Conservation (phyloP, 2,329 filamentous ascomycete species). For the Stagonosporopsis vannaccii region DNA sequence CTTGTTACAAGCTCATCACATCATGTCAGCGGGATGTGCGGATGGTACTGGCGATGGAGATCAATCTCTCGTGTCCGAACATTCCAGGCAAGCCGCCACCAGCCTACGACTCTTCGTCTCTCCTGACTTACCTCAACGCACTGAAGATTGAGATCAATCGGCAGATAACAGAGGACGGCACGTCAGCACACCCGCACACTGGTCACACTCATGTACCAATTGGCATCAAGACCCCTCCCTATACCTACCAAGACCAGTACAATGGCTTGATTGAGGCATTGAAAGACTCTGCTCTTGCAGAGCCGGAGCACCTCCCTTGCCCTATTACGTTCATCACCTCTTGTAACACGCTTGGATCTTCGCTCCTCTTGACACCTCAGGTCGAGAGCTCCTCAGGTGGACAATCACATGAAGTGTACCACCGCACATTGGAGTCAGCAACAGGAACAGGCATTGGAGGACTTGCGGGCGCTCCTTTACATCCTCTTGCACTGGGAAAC, state of each 20-base stretch:
- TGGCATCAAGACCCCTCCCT: slow-evolving; percentile 79
- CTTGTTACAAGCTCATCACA: slow-evolving; percentile 63
- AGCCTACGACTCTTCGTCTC: slow-evolving; percentile 65
- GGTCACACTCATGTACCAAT: slow-evolving; percentile 51
- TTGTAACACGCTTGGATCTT: slow-evolving; percentile 76
- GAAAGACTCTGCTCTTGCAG: slow-evolving; percentile 34
- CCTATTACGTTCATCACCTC: slow-evolving; percentile 74
- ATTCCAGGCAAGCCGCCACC: slow-evolving; percentile 73
- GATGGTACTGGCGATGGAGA: slow-evolving; percentile 71
- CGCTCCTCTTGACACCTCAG: slow-evolving; percentile 62
- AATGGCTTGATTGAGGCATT: slow-evolving; percentile 63
- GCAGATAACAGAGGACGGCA: slow-evolving; percentile 13
- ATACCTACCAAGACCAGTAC: slow-evolving; percentile 74
- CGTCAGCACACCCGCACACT: slow-evolving; percentile 7
- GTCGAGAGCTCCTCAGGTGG: slow-evolving; percentile 10
- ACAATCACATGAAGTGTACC: slow-evolving; percentile 26
- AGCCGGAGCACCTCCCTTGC: slow-evolving; percentile 25
- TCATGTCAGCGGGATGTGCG: slow-evolving; percentile 36
- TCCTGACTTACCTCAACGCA: slow-evolving; percentile 63
- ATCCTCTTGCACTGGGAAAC: slow-evolving; percentile 77
- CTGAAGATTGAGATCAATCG: slow-evolving; percentile 50
- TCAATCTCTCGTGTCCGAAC: slow-evolving; percentile 82
- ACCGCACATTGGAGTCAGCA: slow-evolving; percentile 59
- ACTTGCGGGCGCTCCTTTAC: slow-evolving; percentile 74
- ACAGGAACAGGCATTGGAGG: slow-evolving; percentile 69